Percentiles rank a stretch among this genome's conserved stretches.
These are phyloP conservation scores for Bimuria novae-zelandiae DNA, from an alignment of 2,329 filamentous ascomycete species.

Conservation along the genomic window DNA sequence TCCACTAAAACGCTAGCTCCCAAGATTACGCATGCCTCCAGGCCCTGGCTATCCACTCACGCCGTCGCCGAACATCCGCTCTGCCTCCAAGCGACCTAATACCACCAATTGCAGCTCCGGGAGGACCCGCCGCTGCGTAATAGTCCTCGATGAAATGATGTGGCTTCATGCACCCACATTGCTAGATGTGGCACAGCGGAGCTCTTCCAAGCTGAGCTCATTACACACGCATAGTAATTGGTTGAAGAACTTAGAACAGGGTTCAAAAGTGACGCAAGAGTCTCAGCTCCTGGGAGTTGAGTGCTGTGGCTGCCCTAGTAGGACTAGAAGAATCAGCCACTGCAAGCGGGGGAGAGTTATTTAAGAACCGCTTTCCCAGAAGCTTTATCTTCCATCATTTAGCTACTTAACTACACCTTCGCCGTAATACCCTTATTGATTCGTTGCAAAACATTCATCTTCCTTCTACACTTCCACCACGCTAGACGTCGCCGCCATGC, in stretches of 20 bases:
- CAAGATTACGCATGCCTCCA: slow-evolving; percentile 34
- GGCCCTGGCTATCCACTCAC: slow-evolving; percentile 1
- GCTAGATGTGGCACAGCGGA: slow-evolving; percentile 13
- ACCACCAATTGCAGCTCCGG: slow-evolving; percentile 22
- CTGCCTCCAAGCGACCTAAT: neutral
- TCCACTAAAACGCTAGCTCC: slow-evolving; percentile 9
- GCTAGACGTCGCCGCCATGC: slow-evolving; percentile 42
- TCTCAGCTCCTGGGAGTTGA: neutral
- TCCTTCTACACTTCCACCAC: neutral
- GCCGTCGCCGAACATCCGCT: neutral
- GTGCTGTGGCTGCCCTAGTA: too few relatives aligned
- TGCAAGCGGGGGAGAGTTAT: neutral
- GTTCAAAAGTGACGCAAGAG: slow-evolving; percentile 10
- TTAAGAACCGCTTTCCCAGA: neutral
- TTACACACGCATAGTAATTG: slow-evolving; percentile 12
- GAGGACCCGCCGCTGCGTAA: slow-evolving; percentile 18
- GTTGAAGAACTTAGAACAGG: neutral
- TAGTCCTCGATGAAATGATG: slow-evolving; percentile 14
- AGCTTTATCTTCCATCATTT: neutral
- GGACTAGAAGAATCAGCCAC: neutral
- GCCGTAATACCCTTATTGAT: neutral
- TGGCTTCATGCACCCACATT: slow-evolving; percentile 8
- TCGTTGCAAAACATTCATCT: neutral
- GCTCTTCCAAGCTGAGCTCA: slow-evolving; percentile 24
- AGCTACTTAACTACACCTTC: neutral